phyloP scores from a whole-genome alignment of 192 early-diverging fungal genomes.

The Coemansia sp. region DNA sequence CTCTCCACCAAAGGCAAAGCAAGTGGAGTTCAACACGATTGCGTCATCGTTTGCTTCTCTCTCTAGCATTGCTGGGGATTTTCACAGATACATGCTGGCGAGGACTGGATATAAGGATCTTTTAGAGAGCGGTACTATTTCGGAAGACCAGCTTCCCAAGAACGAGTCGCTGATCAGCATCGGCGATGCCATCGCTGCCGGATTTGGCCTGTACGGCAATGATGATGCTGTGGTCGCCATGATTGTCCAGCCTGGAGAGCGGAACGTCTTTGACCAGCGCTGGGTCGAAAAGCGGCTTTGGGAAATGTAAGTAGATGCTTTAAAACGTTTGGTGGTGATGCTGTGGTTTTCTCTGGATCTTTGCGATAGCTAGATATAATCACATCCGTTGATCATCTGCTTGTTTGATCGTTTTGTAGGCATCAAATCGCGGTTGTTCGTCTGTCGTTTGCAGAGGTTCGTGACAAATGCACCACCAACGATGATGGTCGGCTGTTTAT shows the following conservation, averaged over 20 bases:
- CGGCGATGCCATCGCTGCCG: constrained; percentile 73
- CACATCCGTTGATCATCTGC: background rate
- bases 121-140: constrained; percentile 14
- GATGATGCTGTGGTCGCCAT: constrained; percentile 70
- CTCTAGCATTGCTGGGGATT: constrained; percentile 66
- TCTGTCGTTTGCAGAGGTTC: constrained; percentile 62
- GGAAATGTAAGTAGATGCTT: constrained; percentile 50
- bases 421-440: constrained; percentile 37
- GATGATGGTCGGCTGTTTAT: constrained; percentile 58
- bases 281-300: constrained; percentile 39
- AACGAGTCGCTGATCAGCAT: constrained; percentile 73
- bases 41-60: constrained; percentile 87
- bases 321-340: too few relatives aligned
- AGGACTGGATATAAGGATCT: constrained; percentile 36
- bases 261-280: constrained; percentile 92
- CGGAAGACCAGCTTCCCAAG: constrained; percentile 53
- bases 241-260: constrained; percentile 90
- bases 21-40: constrained; percentile 98
- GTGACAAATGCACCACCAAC: constrained; percentile 59
- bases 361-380: too few relatives aligned
- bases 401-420: constrained; percentile 9
- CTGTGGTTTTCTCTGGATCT: too few relatives aligned
- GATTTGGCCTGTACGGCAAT: constrained; percentile 52
- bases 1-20: constrained; percentile 56
- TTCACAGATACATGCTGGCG: constrained; percentile 61